Base-by-base conservation (phyloP, 768 basidiomycete species). In the Daedalea quercina region DNA sequence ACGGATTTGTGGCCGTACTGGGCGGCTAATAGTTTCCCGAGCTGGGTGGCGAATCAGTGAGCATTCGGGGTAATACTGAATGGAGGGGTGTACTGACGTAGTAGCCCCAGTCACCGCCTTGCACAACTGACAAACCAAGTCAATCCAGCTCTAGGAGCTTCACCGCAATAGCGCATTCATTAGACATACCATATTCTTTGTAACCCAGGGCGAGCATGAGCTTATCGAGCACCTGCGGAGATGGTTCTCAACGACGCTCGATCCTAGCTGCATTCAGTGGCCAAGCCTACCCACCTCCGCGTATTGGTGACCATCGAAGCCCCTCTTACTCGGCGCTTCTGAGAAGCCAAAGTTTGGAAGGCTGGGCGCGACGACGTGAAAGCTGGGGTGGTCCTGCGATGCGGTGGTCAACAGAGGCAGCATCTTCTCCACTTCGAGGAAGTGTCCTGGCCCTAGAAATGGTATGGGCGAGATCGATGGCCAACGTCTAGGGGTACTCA, bases 311-410 rank as follows among this genome's bases (percentile, higher is more conserved):
- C 67, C 31, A 9, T 57, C 59, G 55, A 84, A 84, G 0, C 80
- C 80, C 54, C 69, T 71, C 59, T 76, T 76, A 43, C 62, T 76
- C 0, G 79, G 75, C 0, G 75, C 78, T 35, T 79, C 73, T 0
- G 82, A 84, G 62, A 82, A 84, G 0, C 81, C 82, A 61, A 67
- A 85, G 0, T 80, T 80, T 11, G 82, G 84, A 11, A 84, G 58
- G 57, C 81, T 77, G 42, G 75, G 56, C 0, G 76, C 77, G 0
- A 85, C 80, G 20, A 86, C 79, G 54, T 85, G 80, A 61, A 85
- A 85, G 43, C 72, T 77, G 1, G 81, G 81, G 3, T 76, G 70
- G 0, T 70, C 64, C 1, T 67, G 51, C 1, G 72, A 69, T 0
- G 65, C 60, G 19, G 70, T 62, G 0, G 73, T 68, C 55, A 86